Evolutionary conservation across 306 rosid species (phyloP).

Genomic region (Pachyrhizus erosus): DNA sequence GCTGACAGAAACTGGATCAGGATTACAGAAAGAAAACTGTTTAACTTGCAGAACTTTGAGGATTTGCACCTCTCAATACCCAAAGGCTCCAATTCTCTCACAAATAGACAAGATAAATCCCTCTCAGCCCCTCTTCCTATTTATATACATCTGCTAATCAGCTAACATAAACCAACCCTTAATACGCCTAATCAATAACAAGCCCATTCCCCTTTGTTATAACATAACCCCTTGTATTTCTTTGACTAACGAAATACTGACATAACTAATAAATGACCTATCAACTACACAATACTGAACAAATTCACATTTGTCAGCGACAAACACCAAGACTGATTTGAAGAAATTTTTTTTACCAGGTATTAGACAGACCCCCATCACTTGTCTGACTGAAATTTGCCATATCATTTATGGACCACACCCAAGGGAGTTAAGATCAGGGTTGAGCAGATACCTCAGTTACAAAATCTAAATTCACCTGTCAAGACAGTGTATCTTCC

Average conservation of each 20-base stretch:
- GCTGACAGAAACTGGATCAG: too few species aligned
- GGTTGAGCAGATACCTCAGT: not conserved
- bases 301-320: not conserved
- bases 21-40: too few species aligned
- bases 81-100: not conserved
- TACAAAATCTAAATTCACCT: not conserved
- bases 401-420: not conserved
- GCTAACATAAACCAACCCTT: too few species aligned
- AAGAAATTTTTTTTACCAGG: not conserved
- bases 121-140: not conserved
- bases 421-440: conserved; percentile 5
- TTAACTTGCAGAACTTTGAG: not conserved
- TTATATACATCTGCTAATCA: not conserved
- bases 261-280: not conserved
- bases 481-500: too few species aligned
- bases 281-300: not conserved
- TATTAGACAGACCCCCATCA: not conserved
- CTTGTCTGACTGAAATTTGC: not conserved
- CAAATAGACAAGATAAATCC: not conserved
- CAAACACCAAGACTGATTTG: not conserved
- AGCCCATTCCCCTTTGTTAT: too few species aligned
- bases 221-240: not conserved
- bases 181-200: not conserved
- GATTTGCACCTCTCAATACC: not conserved
- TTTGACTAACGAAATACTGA: not conserved